Percentiles rank a stretch among this genome's conserved stretches.
Evolutionary conservation across 2,329 filamentous ascomycete genomes (phyloP).

Genomic region (Cladophialophora yegresii): DNA sequence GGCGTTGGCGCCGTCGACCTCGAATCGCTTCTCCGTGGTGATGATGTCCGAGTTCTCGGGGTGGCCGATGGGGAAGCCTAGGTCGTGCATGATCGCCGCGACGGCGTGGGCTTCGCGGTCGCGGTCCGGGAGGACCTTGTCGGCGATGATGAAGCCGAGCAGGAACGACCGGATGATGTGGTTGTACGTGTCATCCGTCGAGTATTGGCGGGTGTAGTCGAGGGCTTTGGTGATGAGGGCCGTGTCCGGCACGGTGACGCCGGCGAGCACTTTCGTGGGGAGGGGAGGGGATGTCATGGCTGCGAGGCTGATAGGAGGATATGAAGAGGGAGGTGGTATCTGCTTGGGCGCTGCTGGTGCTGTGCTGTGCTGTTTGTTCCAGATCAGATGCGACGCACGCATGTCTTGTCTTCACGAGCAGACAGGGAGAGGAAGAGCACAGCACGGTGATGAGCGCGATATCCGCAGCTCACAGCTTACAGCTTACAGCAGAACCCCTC

Average conservation of each 20-base stretch:
- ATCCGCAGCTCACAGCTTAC: no score
- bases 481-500: no score
- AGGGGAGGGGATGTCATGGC: constrained; percentile 17
- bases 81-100: constrained; percentile 36
- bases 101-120: constrained; percentile 35
- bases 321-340: background rate
- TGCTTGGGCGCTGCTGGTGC: background rate
- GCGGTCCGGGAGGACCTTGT: constrained; percentile 38
- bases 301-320: background rate
- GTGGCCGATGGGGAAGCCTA: constrained; percentile 42
- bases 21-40: constrained; percentile 52
- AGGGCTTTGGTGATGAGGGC: constrained; percentile 34
- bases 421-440: background rate
- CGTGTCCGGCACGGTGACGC: constrained; percentile 35
- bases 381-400: no score
- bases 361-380: background rate
- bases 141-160: constrained; percentile 42
- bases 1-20: constrained; percentile 53
- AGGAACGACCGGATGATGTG: constrained; percentile 44
- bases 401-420: no score
- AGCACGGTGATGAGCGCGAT: no score
- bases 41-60: constrained; percentile 40
- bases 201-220: constrained; percentile 30
- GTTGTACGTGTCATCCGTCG: constrained; percentile 32
- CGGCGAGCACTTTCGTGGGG: constrained; percentile 31